A percentile compares a stretch with the other conserved stretches of the same genome.
These are phyloP conservation scores for Chondrus crispus DNA, from an alignment of 23 red algal species.

Conservation along the genomic window DNA sequence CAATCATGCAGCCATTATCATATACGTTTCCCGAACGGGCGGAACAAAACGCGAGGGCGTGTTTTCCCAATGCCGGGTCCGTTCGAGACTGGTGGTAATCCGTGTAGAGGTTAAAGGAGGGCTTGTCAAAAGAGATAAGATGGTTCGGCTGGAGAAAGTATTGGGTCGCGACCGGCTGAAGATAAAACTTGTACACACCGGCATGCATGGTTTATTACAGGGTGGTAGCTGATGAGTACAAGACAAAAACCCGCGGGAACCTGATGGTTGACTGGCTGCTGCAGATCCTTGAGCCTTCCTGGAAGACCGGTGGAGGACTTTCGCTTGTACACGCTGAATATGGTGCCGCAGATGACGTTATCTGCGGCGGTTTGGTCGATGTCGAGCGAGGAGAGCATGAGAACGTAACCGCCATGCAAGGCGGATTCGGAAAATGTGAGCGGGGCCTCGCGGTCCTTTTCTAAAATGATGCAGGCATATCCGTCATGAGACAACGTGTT, in stretches of 20 bases:
- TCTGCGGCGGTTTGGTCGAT: conserved; percentile 20
- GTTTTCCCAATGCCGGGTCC: neutral
- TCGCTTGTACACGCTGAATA: conserved; percentile 79
- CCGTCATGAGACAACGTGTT: conserved; percentile 82
- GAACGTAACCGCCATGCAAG: conserved; percentile 69
- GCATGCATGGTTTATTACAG: conserved; percentile 60
- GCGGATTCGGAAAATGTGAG: conserved; percentile 64
- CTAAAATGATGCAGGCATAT: conserved; percentile 86
- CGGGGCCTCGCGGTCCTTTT: conserved; percentile 24
- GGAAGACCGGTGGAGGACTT: conserved; percentile 44
- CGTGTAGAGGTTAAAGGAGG: neutral
- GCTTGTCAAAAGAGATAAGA: neutral
- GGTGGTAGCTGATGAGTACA: conserved; percentile 78
- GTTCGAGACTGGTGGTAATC: neutral
- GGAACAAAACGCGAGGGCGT: neutral
- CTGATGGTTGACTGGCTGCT: conserved; percentile 53
- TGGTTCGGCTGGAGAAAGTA: conserved; percentile 71
- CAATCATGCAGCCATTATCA: conserved; percentile 61
- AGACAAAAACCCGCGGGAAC: conserved; percentile 80
- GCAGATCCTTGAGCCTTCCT: conserved; percentile 64
- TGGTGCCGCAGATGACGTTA: conserved; percentile 61
- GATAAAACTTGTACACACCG: conserved; percentile 71
- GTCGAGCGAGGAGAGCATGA: conserved; percentile 74
- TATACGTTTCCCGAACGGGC: neutral
- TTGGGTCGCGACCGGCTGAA: conserved; percentile 89